Percentiles rank a stretch among this genome's conserved stretches.
phyloP scores from a whole-genome alignment of 805 yeast genomes.

The Saturnispora saitoi region DNA sequence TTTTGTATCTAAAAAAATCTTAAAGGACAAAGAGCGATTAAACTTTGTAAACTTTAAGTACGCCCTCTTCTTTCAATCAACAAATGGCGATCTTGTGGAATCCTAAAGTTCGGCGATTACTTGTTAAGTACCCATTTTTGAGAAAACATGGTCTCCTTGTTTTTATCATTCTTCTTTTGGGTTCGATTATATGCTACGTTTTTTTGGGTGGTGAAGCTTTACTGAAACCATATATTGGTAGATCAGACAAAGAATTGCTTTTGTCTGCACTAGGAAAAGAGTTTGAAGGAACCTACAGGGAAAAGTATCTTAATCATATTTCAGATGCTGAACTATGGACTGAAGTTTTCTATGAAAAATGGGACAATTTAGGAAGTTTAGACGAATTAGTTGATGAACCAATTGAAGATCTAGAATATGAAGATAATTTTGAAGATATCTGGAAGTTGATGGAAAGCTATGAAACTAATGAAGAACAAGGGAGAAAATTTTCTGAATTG shows the following conservation, averaged over 20 bases:
- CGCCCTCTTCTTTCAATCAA: neutral
- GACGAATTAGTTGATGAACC: conserved; percentile 27
- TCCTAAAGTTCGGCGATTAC: conserved; percentile 3
- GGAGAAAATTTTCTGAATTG: conserved; percentile 10
- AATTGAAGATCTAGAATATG: conserved; percentile 13
- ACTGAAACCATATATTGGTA: neutral
- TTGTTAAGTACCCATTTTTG: conserved; percentile 1
- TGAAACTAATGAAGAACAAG: conserved; percentile 10
- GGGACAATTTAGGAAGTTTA: conserved; percentile 21
- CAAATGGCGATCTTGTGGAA: conserved; percentile 7
- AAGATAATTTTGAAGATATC: neutral
- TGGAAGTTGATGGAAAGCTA: conserved; percentile 7
- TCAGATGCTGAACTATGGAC: conserved; percentile 18
- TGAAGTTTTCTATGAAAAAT: conserved; percentile 22
- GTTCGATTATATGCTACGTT: neutral
- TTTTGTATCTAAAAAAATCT: no score
- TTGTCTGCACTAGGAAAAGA: conserved; percentile 19
- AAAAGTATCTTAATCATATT: conserved; percentile 21
- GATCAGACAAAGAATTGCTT: conserved; percentile 2
- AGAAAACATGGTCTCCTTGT: conserved; percentile 3
- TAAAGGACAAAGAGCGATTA: neutral
- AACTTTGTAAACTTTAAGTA: neutral
- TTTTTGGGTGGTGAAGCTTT: conserved; percentile 1
- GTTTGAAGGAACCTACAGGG: conserved; percentile 26
- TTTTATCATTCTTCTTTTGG: neutral